Evolutionary conservation across 2,329 filamentous ascomycete genomes (phyloP).

Genomic region (Aotearoamyces nothofagi): DNA sequence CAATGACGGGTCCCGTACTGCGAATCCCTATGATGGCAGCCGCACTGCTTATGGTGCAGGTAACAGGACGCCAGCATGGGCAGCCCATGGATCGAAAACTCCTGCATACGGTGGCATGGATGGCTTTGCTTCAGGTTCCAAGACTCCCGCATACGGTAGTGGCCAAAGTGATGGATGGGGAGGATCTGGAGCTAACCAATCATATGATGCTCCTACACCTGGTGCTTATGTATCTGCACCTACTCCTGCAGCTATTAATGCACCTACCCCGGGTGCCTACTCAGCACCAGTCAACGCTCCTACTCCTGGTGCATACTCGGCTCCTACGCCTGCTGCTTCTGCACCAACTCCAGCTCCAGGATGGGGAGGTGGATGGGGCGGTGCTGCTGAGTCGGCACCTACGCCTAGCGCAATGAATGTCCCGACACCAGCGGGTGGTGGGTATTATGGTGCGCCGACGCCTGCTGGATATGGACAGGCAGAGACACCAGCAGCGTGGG

Average conservation of each 20-base stretch:
- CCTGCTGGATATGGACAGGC: conserved; percentile 43
- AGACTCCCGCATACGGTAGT: conserved; percentile 61
- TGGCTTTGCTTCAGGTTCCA: conserved; percentile 51
- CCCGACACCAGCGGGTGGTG: conserved; percentile 40
- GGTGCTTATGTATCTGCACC: conserved; percentile 35
- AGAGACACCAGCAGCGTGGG: conserved; percentile 41
- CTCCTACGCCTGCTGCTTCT: conserved; percentile 19
- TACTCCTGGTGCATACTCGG: conserved; percentile 27
- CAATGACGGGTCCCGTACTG: conserved; percentile 50
- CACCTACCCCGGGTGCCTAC: conserved; percentile 31
- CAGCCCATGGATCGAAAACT: conserved; percentile 62
- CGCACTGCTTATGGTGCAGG: conserved; percentile 60
- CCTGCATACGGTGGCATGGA: conserved; percentile 36
- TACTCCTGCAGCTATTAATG: conserved; percentile 31
- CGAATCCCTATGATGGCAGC: conserved; percentile 49
- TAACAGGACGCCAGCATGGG: conserved; percentile 62
- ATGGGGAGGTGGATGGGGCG: conserved; percentile 11
- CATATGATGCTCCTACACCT: conserved; percentile 59
- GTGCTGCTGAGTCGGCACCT: conserved; percentile 41
- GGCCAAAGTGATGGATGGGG: conserved; percentile 43
- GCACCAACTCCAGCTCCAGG: conserved; percentile 13
- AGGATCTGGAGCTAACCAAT: conserved; percentile 15
- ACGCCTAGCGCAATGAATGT: conserved; percentile 54
- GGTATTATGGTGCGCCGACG: conserved; percentile 39
- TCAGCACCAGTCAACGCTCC: conserved; percentile 28